phyloP scores from a whole-genome alignment of 176 grass and related monocot genomes.

The Poa annua region DNA sequence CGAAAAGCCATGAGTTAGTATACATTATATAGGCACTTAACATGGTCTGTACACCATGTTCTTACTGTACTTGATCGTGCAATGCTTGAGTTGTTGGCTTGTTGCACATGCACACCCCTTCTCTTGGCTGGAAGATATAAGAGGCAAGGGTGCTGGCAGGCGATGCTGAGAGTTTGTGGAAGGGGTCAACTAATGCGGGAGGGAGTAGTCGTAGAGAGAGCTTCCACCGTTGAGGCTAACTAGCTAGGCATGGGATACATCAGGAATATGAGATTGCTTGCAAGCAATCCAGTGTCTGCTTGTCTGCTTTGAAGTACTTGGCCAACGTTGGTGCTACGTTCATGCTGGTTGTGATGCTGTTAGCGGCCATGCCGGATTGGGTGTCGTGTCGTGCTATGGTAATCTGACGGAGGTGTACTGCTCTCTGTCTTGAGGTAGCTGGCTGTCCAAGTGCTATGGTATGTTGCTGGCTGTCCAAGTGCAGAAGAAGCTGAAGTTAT shows the following conservation, averaged over 20 bases:
- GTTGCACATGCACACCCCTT: not conserved
- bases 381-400: too few relatives aligned
- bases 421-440: too few relatives aligned
- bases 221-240: not conserved
- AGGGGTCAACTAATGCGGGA: not conserved
- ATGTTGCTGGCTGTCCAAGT: too few relatives aligned
- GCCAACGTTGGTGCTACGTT: too few relatives aligned
- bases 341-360: too few relatives aligned
- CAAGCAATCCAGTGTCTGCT: too few relatives aligned
- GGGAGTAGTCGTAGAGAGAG: not conserved
- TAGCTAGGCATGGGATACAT: conserved; percentile 4
- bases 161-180: too few relatives aligned
- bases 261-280: not conserved
- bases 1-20: not conserved
- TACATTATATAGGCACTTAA: not conserved
- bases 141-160: not conserved
- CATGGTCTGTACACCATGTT: not conserved
- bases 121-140: not conserved
- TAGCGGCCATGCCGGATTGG: too few relatives aligned
- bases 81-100: not conserved
- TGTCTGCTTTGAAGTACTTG: too few relatives aligned
- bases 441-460: too few relatives aligned
- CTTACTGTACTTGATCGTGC: not conserved
- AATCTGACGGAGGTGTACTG: too few relatives aligned
- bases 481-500: too few relatives aligned